These are phyloP conservation scores for Tuber indicum DNA, from an alignment of 495 filamentous ascomycete genomes.

Conservation along the genomic window DNA sequence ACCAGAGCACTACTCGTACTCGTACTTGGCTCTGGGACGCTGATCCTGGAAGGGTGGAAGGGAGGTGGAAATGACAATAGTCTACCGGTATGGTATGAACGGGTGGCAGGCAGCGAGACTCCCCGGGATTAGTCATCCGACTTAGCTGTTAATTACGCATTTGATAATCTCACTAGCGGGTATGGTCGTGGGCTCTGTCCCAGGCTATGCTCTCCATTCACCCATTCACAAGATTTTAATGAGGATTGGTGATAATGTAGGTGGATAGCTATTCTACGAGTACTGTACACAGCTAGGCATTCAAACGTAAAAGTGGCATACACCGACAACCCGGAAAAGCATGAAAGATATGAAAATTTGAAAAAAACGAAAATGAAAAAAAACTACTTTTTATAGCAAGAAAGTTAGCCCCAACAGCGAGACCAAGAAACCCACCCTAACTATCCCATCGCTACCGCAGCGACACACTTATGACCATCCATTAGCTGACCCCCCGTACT, in stretches of 20 bases:
- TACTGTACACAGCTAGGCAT: not conserved
- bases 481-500: constrained; percentile 33
- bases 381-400: constrained; percentile 1
- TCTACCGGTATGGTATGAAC: not conserved
- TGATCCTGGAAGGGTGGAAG: not conserved
- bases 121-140: not conserved
- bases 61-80: not conserved
- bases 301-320: not conserved
- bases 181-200: not conserved
- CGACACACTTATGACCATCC: constrained; percentile 21
- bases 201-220: not conserved
- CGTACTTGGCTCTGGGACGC: not conserved
- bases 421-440: not conserved
- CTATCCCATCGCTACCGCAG: not conserved
- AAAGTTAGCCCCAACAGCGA: not conserved
- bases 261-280: not conserved
- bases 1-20: not conserved
- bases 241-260: not conserved
- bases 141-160: not conserved
- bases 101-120: not conserved
- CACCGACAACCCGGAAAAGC: not conserved
- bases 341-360: not conserved
- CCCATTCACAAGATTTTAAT: not conserved
- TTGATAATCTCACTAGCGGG: not conserved
- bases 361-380: not conserved